These are phyloP conservation scores for Pulveroboletus sp. DNA, from an alignment of 768 basidiomycete species.

Conservation along the genomic window DNA sequence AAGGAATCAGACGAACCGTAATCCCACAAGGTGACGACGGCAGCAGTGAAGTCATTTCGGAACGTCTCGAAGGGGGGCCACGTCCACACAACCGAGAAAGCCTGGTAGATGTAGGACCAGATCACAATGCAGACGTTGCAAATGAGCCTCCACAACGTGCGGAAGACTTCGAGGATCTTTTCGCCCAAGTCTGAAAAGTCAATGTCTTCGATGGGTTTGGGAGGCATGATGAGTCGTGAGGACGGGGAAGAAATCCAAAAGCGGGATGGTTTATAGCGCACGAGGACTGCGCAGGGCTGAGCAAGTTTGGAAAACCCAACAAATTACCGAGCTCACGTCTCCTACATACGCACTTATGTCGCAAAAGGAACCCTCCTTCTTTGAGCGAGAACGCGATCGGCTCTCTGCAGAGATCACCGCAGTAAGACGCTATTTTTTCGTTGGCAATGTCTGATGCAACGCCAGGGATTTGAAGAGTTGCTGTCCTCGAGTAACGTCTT, in stretches of 20 bases:
- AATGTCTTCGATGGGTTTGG: constrained; percentile 15
- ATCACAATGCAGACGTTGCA: constrained; percentile 1
- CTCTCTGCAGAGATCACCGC: constrained; percentile 71
- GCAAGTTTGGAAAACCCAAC: no score
- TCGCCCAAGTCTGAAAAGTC: constrained; percentile 15
- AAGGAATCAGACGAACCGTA: constrained; percentile 11
- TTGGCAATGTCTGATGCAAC: neutral
- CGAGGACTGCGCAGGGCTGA: no score
- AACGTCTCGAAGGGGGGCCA: constrained; percentile 24
- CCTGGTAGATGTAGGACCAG: constrained; percentile 7
- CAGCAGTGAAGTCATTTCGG: constrained; percentile 11
- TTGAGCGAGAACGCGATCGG: constrained; percentile 76
- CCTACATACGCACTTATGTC: no score
- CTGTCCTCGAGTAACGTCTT: constrained; percentile 80
- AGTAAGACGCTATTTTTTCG: constrained; percentile 39
- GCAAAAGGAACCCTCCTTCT: constrained; percentile 53
- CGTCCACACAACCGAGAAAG: constrained; percentile 14
- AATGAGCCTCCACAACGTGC: constrained; percentile 6
- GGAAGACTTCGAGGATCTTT: constrained; percentile 15
- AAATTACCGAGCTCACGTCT: no score
- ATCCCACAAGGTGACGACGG: constrained; percentile 6
- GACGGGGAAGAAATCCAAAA: neutral
- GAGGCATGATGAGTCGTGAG: constrained; percentile 10
- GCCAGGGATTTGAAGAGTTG: constrained; percentile 84
- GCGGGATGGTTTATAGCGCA: neutral